phyloP scores from a whole-genome alignment of 352 stramenopile genomes.

The Phytophthora boehmeriae region DNA sequence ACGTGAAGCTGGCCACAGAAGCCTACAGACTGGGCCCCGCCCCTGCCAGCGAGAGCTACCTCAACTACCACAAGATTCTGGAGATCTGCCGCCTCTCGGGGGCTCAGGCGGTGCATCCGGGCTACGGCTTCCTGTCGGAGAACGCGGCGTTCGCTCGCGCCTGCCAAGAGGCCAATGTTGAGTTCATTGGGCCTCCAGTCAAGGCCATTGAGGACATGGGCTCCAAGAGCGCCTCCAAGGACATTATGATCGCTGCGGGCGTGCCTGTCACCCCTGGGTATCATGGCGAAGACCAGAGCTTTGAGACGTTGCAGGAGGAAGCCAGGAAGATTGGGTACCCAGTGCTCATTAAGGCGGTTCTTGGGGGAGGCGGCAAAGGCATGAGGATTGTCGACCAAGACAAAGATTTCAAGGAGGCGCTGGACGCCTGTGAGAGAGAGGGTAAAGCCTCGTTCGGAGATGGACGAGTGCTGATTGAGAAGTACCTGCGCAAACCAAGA shows the following conservation, averaged over 20 bases:
- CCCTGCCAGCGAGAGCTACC: constrained; percentile 75
- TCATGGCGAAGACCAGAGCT: constrained; percentile 88
- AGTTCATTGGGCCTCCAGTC: constrained; percentile 91
- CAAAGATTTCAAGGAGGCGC: constrained; percentile 76
- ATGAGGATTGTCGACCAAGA: constrained; percentile 92
- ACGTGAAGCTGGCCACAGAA: constrained; percentile 79
- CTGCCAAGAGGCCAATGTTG: constrained; percentile 73
- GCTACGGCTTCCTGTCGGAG: constrained; percentile 92
- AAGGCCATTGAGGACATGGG: constrained; percentile 92
- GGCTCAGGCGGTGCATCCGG: constrained; percentile 87
- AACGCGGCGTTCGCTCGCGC: constrained; percentile 80
- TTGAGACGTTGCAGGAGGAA: constrained; percentile 76
- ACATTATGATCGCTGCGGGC: constrained; percentile 89
- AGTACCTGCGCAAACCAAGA: constrained; percentile 88
- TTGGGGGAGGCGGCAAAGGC: constrained; percentile 91
- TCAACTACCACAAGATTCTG: constrained; percentile 81
- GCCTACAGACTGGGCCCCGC: constrained; percentile 73
- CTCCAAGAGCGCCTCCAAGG: constrained; percentile 92
- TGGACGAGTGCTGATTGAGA: constrained; percentile 91
- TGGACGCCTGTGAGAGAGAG: constrained; percentile 90
- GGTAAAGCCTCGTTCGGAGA: constrained; percentile 91
- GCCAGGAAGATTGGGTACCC: constrained; percentile 91
- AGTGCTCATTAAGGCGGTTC: constrained; percentile 93
- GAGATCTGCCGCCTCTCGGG: constrained; percentile 64
- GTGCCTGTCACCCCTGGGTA: constrained; percentile 92